Base-by-base conservation (phyloP, 352 stramenopile genomes). In the Phytophthora hibernalis region DNA sequence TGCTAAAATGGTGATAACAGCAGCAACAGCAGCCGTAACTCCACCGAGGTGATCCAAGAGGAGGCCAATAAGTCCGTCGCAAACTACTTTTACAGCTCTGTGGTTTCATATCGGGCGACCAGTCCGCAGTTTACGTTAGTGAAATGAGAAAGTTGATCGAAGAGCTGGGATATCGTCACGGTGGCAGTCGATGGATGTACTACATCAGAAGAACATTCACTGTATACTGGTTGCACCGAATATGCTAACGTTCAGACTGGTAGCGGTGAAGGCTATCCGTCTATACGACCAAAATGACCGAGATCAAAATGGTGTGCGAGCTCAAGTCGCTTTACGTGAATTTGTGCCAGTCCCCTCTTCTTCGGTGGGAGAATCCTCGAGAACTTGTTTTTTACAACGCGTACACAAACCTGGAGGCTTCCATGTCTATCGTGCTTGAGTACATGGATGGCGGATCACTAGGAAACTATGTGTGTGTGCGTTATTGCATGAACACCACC, bases 381-480 rank as follows among this genome's bases (percentile, higher is more conserved):
- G 87, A 96, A 26, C 81, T 97, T 31, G 66, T 91, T 9, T 97
- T 98, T 66, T 97, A 97, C 56, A 92, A 98, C 60, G 94, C 94
- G 6, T 98, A 96, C 69, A 97, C 85, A 21, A 96, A 97, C 64
- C 87, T 87, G 0, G 78, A 93, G 49, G 77, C 86, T 6, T 90
- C 81, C 0, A 91, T 98, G 11, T 96, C 85, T 5, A 97, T 98
- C 48, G 85, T 98, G n/a, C 72, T 98, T 20, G 95, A 98, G 73
- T 98, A 97, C 68, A 98, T 98, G 93, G 85, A 97, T 54, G 90
- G 84, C 10, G 95, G 95, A 1, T 97, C 90, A 8, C 74, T 98
- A 1, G 87, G 98, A 72, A 79, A 92, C 33, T 79, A 77, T 24
- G 67, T 92, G 65, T 76, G 0, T 72, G 98, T 1, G 74, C 74